Base-by-base conservation (phyloP, 352 stramenopile genomes). In the Phytophthora pistaciae region DNA sequence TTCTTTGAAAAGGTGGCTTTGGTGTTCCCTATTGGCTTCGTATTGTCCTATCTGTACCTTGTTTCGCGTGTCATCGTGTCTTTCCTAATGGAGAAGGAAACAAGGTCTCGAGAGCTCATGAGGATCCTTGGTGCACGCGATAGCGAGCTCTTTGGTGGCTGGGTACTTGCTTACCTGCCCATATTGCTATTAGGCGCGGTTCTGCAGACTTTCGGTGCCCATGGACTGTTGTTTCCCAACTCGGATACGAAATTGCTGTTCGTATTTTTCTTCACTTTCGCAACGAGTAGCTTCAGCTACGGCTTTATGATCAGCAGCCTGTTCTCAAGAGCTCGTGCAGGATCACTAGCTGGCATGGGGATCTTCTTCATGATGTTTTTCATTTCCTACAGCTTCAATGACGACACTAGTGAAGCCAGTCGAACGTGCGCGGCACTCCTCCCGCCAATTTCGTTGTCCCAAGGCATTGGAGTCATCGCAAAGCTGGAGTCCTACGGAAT, bases 41-140 rank as follows among this genome's bases (percentile, higher is more conserved):
- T 98, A 31, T 63, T 98, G 23, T 94, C 94, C 20, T 98, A 98
- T 55, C 56, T 98, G 14, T 98, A 98, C 73, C 87, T 90, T n/a
- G 83, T 98, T 27, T 97, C 93, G 20, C 82, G 92, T 27, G 82
- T 98, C 6, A 83, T 98, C 46, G 87, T 96, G 10, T 87, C 84
- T n/a, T 80, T 98, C 52, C 82, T 98, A 6, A 87, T 84, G 54
- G 96, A 99, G 70, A 98, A 98, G 62, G 96, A 99, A 72, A 92
- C 83, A 6, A 80, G 80, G 0, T 92, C 96, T 50, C 88, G 96
- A 57, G 96, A 99, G 64, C 85, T 93, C 5, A 93, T 98, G 79
- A 82, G 91, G 7, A 98, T 98, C 62, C 92, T 99, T 66, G 96
- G 96, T 18, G 78, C 98, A 23, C 63, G 77, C 9, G 85, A 95